Conservation (phyloP, 1,284 basidiomycete species). For the Trichosporon ovoides region DNA sequence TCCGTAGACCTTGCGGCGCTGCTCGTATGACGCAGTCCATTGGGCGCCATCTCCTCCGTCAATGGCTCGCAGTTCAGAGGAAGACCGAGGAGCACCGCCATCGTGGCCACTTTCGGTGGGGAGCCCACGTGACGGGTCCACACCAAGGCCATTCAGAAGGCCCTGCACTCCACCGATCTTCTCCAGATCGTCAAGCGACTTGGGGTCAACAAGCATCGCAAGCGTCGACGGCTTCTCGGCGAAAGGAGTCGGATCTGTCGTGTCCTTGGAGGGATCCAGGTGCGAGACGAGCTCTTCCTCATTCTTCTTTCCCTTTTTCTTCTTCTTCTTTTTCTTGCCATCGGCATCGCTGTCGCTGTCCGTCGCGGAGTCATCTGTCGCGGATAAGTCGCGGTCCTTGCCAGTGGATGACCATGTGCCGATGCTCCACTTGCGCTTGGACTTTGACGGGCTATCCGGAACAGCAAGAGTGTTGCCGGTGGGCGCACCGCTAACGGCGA, state of each 20-base stretch:
- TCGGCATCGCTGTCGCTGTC: slow-evolving; percentile 1
- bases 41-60: slow-evolving; percentile 49
- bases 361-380: background rate
- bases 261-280: slow-evolving; percentile 54
- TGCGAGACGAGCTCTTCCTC: slow-evolving; percentile 36
- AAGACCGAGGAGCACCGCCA: slow-evolving; percentile 24
- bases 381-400: slow-evolving; percentile 15
- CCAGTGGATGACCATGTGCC: slow-evolving; percentile 30
- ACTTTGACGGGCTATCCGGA: slow-evolving; percentile 13
- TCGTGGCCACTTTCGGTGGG: slow-evolving; percentile 20
- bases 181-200: slow-evolving; percentile 59
- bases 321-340: slow-evolving; percentile 11
- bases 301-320: slow-evolving; percentile 19
- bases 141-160: slow-evolving; percentile 69
- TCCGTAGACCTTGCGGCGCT: slow-evolving; percentile 72
- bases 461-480: background rate
- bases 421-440: slow-evolving; percentile 27
- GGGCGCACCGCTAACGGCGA: slow-evolving; percentile 56
- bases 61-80: slow-evolving; percentile 18
- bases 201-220: slow-evolving; percentile 80
- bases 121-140: slow-evolving; percentile 58
- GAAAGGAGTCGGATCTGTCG: slow-evolving; percentile 67
- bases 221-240: slow-evolving; percentile 66
- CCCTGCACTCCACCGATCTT: slow-evolving; percentile 68
- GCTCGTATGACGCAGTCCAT: slow-evolving; percentile 57